These are phyloP conservation scores for Handroanthus guayacan DNA, from an alignment of 257 asterid genomes.

Conservation along the genomic window DNA sequence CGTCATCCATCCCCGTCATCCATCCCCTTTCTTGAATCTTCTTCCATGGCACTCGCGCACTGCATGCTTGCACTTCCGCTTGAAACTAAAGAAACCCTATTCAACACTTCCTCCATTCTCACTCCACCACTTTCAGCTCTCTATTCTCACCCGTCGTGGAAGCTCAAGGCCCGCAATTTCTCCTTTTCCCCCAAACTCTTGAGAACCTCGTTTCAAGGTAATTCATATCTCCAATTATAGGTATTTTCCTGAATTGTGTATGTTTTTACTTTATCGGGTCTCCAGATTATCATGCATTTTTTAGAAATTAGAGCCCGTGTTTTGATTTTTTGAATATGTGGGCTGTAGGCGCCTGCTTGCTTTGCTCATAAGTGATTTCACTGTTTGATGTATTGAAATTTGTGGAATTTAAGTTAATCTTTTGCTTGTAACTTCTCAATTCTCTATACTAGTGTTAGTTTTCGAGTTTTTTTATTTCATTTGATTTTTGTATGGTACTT, in stretches of 20 bases:
- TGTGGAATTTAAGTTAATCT: background rate
- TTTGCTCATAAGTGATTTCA: background rate
- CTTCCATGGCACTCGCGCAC: slow-evolving; percentile 70
- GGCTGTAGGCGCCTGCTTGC: background rate
- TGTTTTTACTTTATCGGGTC: background rate
- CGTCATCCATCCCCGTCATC: background rate
- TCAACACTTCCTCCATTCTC: slow-evolving; percentile 34
- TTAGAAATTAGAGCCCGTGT: slow-evolving; percentile 1
- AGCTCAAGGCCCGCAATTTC: slow-evolving; percentile 38
- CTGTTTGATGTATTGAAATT: slow-evolving; percentile 1
- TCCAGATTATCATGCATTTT: slow-evolving; percentile 25
- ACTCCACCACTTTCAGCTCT: slow-evolving; percentile 42
- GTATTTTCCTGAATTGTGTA: background rate
- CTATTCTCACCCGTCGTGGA: slow-evolving; percentile 38
- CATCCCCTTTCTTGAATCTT: slow-evolving; percentile 28
- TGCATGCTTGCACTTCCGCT: slow-evolving; percentile 49
- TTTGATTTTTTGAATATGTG: slow-evolving; percentile 16
- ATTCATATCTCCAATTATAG: background rate
- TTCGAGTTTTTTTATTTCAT: background rate
- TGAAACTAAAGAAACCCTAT: slow-evolving; percentile 42
- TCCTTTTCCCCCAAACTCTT: slow-evolving; percentile 34
- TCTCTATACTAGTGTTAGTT: background rate
- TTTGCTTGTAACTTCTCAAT: slow-evolving; percentile 8
- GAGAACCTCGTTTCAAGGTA: slow-evolving; percentile 54
- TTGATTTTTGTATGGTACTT: slow-evolving; percentile 8